Evolutionary conservation across 257 asterid species (phyloP).

Genomic region (Mentha longifolia): DNA sequence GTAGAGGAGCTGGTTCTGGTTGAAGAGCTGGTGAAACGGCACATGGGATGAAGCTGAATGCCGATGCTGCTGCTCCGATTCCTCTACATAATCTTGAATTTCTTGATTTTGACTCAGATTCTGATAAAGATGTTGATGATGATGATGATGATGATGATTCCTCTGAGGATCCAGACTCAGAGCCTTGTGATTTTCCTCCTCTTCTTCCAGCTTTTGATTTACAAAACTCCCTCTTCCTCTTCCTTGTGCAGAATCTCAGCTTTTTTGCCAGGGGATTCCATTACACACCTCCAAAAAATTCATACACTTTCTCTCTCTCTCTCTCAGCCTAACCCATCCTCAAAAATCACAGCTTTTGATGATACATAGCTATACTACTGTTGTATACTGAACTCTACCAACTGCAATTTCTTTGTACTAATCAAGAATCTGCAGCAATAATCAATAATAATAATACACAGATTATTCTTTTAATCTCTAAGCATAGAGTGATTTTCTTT

Average conservation of each 20-base stretch:
- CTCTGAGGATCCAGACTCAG: conserved; percentile 95
- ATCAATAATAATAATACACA: not conserved
- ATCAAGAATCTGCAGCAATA: conserved; percentile 30
- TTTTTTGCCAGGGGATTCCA: conserved; percentile 61
- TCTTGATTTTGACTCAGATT: conserved; percentile 40
- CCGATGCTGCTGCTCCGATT: conserved; percentile 3
- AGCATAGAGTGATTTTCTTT: conserved; percentile 24
- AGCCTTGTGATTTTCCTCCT: conserved; percentile 48
- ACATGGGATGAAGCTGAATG: conserved; percentile 1
- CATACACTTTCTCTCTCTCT: conserved; percentile 12
- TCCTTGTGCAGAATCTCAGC: conserved; percentile 35
- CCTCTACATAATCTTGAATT: conserved; percentile 7
- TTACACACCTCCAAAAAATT: conserved; percentile 31
- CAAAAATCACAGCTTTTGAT: conserved; percentile 41
- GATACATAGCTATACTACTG: conserved; percentile 29
- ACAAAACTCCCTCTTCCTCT: conserved; percentile 3
- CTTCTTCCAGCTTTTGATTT: conserved; percentile 76
- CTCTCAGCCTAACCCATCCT: conserved; percentile 73
- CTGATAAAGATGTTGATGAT: conserved; percentile 44
- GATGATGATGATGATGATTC: conserved; percentile 53
- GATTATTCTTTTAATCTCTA: not conserved
- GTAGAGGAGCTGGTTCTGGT: conserved; percentile 43
- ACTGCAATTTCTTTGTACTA: conserved; percentile 32
- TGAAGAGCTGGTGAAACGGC: conserved; percentile 36
- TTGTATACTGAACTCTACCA: conserved; percentile 21